Evolutionary conservation across 495 filamentous ascomycete genomes (phyloP), one percentile per base, ranked within the genome.

Genomic region (Aeminium ludgeri): DNA sequence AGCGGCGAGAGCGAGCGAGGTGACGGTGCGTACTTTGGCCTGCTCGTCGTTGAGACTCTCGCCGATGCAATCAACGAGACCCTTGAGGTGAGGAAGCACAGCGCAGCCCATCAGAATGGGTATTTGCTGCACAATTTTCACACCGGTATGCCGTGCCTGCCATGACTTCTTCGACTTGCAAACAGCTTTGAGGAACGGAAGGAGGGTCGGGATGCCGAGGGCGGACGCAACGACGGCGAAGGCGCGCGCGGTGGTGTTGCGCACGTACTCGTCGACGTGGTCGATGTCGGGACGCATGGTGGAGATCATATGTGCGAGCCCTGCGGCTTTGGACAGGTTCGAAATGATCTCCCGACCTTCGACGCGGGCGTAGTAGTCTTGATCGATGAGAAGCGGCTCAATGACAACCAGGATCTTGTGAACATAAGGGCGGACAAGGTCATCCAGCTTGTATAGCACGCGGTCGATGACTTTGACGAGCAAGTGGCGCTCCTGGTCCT

Each of bases 341-440:
- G 86, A 94, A 51, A 99, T 96, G 51, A 99, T 99, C 61, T 96
- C 91, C 40, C 87, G 81, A 58, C 91, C 91, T 59, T 99, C 91
- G 23, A 96, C 86, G 52, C 91, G 82, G 31, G 91, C 91, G 65
- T 96, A 99, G 61, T 96, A 96, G 62, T 99, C 91, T 64, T 96
- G 89, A 58, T 96, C 91, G 54, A 99, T 99, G 50, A 99, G 76
- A 47, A 99, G 65, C 6, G 91, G 91, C 65, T 99, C 91, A 53
- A 99, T 99, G 60, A 99, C 91, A 44, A 99, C 91, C 40, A 99
- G 67, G 49, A 99, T 95, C 64, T 95, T 95, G 62, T 99, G 91
- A 10, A 93, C 87, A 47, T 83, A 96, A 15, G 91, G 91, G 31
- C 91, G 81, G 35, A 96, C 89, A 48, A 96, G 72, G 54, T 96